Base-by-base conservation (phyloP, 106 monocot species). In the Amphibolis antarctica region DNA sequence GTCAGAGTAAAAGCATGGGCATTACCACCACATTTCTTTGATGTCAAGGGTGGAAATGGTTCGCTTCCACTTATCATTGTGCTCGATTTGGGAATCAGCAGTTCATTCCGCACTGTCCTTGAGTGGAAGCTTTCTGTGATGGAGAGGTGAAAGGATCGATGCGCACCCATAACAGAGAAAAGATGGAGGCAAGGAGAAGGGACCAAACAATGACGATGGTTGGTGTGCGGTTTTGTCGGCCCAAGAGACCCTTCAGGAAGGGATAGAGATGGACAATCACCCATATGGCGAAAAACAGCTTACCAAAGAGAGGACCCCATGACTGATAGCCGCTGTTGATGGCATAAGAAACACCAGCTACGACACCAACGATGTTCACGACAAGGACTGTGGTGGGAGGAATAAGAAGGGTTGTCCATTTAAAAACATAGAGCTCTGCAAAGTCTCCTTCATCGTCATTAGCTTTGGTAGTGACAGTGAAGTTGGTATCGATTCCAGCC, bases 151-250 rank as follows among this genome's bases (percentile, higher is more conserved):
- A 92, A 0, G 92, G 92, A 29, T 92, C 86, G 30, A 92, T 92
- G 78, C 86, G 79, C 24, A 92, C 92, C 92, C 92, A 86, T n/a
- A 92, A 66, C 76, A 92, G 46, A 10, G 86, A 92, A 75, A 92
- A 92, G 46, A 91, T 91, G 24, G 90, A 91, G 27, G 90, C 90
- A 20, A 91, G 57, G 12, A 91, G 68, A 56, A 91, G 71, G 1
- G 91, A 92, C 91, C 91, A 92, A 49, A 92, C 86, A 62, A 92
- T 74, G 14, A 92, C 92, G 67, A 92, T 82, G 21, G 92, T 92
- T 1, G 92, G 92, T 9, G 92, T 92, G 65, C 92, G 72, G 54
- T 86, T 92, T 79, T 92, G 92, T 45, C 86, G 70, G 12, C 92
- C 92, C 83, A 92, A 81, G 28, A 92, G 81, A 36, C 92, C 86